These are phyloP conservation scores for Chloromonas sp. DNA, from an alignment of 163 green algal genomes.

Conservation along the genomic window DNA sequence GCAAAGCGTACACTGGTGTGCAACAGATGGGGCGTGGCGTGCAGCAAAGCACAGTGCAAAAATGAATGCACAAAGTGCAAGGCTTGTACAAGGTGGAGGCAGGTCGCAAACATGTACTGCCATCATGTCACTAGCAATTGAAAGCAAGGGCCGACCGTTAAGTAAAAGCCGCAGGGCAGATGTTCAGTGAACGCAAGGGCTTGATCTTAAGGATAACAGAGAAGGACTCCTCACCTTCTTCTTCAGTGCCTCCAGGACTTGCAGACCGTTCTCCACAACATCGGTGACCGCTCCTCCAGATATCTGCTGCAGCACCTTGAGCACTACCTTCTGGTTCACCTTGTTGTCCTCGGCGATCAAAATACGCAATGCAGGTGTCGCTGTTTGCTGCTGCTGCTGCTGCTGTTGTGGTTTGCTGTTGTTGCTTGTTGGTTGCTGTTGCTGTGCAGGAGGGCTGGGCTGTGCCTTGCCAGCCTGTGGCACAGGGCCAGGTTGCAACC, in stretches of 20 bases:
- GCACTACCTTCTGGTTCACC: slow-evolving; percentile 34
- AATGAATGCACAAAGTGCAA: too few relatives aligned
- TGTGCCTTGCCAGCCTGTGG: not conserved
- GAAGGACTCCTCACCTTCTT: slow-evolving; percentile 15
- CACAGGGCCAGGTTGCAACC: not conserved
- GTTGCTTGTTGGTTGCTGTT: not conserved
- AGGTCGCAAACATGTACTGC: too few relatives aligned
- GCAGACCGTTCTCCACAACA: slow-evolving; percentile 46
- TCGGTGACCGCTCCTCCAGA: slow-evolving; percentile 25
- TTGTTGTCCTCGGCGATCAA: slow-evolving; percentile 71
- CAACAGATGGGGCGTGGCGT: too few relatives aligned
- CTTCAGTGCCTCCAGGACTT: slow-evolving; percentile 32
- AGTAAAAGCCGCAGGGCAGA: too few relatives aligned
- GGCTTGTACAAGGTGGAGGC: too few relatives aligned
- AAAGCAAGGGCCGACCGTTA: too few relatives aligned
- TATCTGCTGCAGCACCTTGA: slow-evolving; percentile 48
- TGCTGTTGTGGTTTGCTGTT: not conserved
- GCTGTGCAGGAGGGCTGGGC: not conserved
- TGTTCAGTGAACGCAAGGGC: not conserved
- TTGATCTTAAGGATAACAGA: not conserved
- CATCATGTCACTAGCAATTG: too few relatives aligned
- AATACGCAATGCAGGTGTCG: slow-evolving; percentile 36
- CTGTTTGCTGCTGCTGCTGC: not conserved
- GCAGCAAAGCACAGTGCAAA: too few relatives aligned
- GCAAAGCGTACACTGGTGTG: too few relatives aligned